phyloP scores from a whole-genome alignment of 768 basidiomycete genomes.

The Myochromella boudieri region DNA sequence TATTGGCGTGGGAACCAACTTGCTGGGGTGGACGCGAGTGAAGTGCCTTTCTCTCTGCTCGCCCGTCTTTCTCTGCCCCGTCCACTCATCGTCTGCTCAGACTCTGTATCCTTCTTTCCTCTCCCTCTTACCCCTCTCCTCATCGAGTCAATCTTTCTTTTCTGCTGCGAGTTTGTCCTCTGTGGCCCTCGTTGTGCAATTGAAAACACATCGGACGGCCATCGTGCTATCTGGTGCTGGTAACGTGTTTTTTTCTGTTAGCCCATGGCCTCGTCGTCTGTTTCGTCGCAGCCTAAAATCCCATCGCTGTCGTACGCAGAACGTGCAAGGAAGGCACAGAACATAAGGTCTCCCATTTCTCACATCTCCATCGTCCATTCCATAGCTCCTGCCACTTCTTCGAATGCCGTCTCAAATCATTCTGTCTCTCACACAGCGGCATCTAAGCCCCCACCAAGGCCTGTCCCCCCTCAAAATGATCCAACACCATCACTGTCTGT shows the following conservation, averaged over 20 bases:
- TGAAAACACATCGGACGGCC: slow-evolving; percentile 12
- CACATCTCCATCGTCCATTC: slow-evolving; percentile 10
- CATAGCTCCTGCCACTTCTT: slow-evolving; percentile 1
- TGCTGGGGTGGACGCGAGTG: not conserved
- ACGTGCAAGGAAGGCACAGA: slow-evolving; percentile 49
- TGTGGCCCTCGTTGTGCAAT: slow-evolving; percentile 1
- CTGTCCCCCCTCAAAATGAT: not conserved
- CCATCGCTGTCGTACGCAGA: slow-evolving; percentile 59
- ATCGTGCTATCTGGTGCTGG: slow-evolving; percentile 11
- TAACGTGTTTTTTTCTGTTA: slow-evolving; percentile 5
- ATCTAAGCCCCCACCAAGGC: slow-evolving; percentile 5
- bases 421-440: slow-evolving; percentile 3
- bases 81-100: not conserved
- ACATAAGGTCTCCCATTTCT: slow-evolving; percentile 28
- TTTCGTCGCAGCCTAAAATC: slow-evolving; percentile 18
- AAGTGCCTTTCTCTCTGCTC: too few relatives aligned
- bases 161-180: not conserved
- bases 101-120: not conserved
- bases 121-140: not conserved
- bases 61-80: not conserved
- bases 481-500: slow-evolving; percentile 7
- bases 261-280: slow-evolving; percentile 22
- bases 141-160: not conserved
- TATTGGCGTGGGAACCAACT: slow-evolving; percentile 5
- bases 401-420: slow-evolving; percentile 6